Percentiles rank a stretch among this genome's conserved stretches.
Conservation (phyloP, 352 stramenopile species). For the Phytophthora constricta region DNA sequence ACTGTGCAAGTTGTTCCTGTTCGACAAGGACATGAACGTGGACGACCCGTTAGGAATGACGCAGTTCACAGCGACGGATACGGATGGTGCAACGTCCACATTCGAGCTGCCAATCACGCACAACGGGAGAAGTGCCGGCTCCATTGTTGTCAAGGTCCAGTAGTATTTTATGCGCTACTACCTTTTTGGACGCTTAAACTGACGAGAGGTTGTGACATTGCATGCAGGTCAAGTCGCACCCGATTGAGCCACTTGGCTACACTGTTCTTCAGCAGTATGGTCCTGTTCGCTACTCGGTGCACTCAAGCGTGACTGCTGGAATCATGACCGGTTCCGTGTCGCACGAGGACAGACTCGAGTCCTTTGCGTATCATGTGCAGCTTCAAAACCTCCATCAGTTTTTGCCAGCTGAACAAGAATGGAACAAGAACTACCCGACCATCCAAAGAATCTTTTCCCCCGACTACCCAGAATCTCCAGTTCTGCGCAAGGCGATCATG, state of each 20-base stretch:
- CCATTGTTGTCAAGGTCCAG: conserved; percentile 34
- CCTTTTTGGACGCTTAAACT: neutral
- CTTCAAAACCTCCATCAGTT: conserved; percentile 46
- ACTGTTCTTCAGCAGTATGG: conserved; percentile 32
- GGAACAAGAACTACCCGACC: conserved; percentile 48
- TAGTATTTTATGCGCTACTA: neutral
- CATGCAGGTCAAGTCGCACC: conserved; percentile 37
- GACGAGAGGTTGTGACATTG: neutral
- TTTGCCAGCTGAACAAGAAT: conserved; percentile 42
- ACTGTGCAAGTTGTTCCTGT: conserved; percentile 37
- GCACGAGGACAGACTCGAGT: conserved; percentile 38
- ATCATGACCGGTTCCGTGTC: conserved; percentile 43
- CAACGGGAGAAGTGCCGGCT: conserved; percentile 26
- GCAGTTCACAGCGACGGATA: conserved; percentile 33
- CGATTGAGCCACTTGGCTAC: conserved; percentile 3
- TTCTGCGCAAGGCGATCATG: conserved; percentile 48
- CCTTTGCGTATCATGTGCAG: conserved; percentile 43
- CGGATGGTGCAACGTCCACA: conserved; percentile 27
- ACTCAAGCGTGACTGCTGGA: conserved; percentile 44
- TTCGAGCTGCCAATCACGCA: conserved; percentile 40
- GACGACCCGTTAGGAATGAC: conserved; percentile 44
- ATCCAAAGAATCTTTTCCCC: conserved; percentile 51
- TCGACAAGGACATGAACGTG: conserved; percentile 47
- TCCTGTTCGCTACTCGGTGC: conserved; percentile 45
- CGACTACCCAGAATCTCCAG: conserved; percentile 33